Percentiles rank a stretch among this genome's conserved stretches.
phyloP scores from a whole-genome alignment of 257 asterid species.

The Ehretia macrophylla region DNA sequence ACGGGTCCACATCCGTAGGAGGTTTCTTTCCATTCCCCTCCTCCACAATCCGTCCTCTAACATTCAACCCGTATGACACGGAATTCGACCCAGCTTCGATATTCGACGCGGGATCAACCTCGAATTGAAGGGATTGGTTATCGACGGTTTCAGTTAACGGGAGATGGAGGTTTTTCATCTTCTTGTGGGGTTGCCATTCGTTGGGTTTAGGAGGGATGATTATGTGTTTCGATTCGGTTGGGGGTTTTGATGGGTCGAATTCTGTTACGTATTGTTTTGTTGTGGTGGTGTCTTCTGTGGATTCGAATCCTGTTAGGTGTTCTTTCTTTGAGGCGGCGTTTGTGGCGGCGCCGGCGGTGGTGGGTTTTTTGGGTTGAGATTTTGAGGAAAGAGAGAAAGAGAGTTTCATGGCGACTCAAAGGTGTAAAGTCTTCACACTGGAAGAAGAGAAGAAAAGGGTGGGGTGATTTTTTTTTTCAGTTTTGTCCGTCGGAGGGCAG shows the following conservation, averaged over 20 bases:
- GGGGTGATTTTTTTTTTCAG: not conserved
- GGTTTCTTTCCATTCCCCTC: conserved; percentile 3
- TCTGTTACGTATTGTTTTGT: conserved; percentile 43
- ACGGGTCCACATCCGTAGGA: conserved; percentile 27
- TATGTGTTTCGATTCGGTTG: conserved; percentile 23
- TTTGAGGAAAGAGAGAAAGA: conserved; percentile 63
- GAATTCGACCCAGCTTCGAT: conserved; percentile 37
- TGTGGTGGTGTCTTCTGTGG: not conserved
- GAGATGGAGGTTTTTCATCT: conserved; percentile 53
- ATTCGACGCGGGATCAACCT: conserved; percentile 37
- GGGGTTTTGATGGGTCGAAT: conserved; percentile 49
- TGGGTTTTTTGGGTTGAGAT: conserved; percentile 40
- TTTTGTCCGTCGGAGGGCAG: too few species aligned
- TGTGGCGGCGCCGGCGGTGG: conserved; percentile 14
- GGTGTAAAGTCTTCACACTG: not conserved
- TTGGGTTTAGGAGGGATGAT: conserved; percentile 62
- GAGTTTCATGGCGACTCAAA: conserved; percentile 43
- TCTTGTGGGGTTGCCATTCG: conserved; percentile 53
- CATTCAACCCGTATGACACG: conserved; percentile 56
- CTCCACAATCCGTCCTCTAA: conserved; percentile 11
- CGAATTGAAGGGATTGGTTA: conserved; percentile 50
- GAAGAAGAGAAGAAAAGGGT: not conserved
- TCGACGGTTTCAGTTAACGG: conserved; percentile 37
- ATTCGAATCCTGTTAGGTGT: not conserved
- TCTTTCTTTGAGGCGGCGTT: not conserved